These are phyloP conservation scores for Rutstroemia sp. DNA, from an alignment of 2,329 filamentous ascomycete species.

Conservation along the genomic window DNA sequence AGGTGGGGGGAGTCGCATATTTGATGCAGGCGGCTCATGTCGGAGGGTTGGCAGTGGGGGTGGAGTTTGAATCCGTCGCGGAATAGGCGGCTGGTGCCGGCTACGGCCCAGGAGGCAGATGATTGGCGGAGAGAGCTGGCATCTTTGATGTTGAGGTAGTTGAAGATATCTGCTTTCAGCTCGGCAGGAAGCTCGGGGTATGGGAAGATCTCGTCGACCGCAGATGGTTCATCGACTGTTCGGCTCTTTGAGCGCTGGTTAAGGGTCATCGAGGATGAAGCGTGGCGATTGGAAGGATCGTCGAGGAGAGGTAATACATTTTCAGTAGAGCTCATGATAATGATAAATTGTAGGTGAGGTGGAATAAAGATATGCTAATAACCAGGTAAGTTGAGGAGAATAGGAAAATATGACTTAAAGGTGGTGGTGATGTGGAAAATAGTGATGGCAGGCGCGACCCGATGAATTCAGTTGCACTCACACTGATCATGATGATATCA, in stretches of 20 bases:
- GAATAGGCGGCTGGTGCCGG: constrained; percentile 1
- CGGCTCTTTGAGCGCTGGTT: neutral
- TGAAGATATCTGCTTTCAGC: constrained; percentile 1
- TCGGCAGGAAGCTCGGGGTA: neutral
- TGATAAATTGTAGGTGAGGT: too few species aligned
- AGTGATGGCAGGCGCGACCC: too few species aligned
- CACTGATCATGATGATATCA: too few species aligned
- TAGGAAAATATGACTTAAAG: too few species aligned
- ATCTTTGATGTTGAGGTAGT: neutral
- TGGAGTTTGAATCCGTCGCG: constrained; percentile 8
- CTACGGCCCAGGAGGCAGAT: constrained; percentile 3
- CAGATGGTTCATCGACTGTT: neutral
- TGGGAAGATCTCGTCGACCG: neutral
- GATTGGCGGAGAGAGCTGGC: neutral
- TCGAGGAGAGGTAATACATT: too few species aligned
- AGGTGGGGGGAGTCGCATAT: neutral
- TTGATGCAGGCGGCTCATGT: constrained; percentile 1
- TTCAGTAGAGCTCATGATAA: too few species aligned
- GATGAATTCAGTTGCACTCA: too few species aligned
- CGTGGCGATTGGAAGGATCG: too few species aligned
- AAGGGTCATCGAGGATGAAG: neutral
- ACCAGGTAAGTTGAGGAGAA: too few species aligned
- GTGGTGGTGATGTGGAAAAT: too few species aligned
- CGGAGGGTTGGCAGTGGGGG: constrained; percentile 4
- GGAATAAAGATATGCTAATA: too few species aligned